Percentiles rank a stretch among this genome's conserved stretches.
These are phyloP conservation scores for Sporisorium sorghi DNA, from an alignment of 1,284 basidiomycete genomes.

Conservation along the genomic window DNA sequence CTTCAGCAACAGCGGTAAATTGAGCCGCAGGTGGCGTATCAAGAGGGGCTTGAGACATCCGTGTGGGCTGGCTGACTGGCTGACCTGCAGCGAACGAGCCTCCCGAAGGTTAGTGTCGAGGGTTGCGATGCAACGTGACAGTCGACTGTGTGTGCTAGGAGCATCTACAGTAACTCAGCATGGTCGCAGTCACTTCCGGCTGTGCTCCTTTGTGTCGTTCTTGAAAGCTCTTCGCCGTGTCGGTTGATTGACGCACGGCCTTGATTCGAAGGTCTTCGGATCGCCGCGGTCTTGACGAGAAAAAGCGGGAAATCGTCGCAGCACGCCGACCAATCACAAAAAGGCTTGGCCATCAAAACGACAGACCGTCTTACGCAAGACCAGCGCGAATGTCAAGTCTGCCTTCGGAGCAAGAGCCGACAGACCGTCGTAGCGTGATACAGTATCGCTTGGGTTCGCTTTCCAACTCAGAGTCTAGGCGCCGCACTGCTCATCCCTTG, in stretches of 20 bases:
- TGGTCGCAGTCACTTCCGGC: not conserved
- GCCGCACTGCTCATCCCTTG: not conserved
- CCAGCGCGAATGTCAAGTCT: too few relatives aligned
- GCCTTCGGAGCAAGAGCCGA: too few relatives aligned
- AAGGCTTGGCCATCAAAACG: not conserved
- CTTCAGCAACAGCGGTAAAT: not conserved
- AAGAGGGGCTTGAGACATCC: not conserved
- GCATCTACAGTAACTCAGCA: too few relatives aligned
- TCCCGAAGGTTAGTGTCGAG: not conserved
- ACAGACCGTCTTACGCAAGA: not conserved
- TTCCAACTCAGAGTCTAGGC: not conserved
- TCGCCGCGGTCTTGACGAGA: not conserved
- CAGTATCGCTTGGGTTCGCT: not conserved
- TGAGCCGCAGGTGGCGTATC: not conserved
- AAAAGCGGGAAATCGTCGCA: not conserved
- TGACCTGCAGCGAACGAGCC: slow-evolving; percentile 1
- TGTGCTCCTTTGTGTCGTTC: too few relatives aligned
- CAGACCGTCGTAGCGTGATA: too few relatives aligned
- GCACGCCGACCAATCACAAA: slow-evolving; percentile 8
- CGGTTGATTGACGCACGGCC: too few relatives aligned
- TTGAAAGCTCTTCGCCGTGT: too few relatives aligned
- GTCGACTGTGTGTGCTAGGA: not conserved
- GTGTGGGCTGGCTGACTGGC: not conserved
- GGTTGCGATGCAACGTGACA: not conserved
- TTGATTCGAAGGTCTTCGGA: slow-evolving; percentile 8